Conservation (phyloP, 345 rosid species). For the Eutrema heterophyllum region DNA sequence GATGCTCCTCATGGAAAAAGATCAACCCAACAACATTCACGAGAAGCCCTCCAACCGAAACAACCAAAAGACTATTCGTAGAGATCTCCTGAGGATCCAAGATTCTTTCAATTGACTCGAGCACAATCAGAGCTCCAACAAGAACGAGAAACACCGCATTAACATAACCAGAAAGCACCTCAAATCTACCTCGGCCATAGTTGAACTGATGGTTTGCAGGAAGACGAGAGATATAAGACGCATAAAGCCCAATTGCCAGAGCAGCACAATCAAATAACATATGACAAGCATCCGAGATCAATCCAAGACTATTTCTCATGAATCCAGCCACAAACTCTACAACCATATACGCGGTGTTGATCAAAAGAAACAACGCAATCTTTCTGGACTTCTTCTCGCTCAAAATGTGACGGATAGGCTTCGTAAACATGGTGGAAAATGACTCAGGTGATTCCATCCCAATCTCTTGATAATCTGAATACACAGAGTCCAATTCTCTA, state of each 20-base stretch:
- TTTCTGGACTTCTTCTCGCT: conserved; percentile 94
- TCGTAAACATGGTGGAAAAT: conserved; percentile 47
- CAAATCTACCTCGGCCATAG: conserved; percentile 95
- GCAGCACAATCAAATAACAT: conserved; percentile 99
- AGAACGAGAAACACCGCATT: conserved; percentile 90
- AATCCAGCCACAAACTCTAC: conserved; percentile 91
- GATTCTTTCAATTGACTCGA: conserved; percentile 92
- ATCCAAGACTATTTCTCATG: conserved; percentile 96
- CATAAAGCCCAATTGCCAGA: conserved; percentile 85
- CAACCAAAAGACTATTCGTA: conserved; percentile 71
- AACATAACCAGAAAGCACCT: conserved; percentile 90
- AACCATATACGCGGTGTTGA: conserved; percentile 84
- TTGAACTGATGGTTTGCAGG: conserved; percentile 90
- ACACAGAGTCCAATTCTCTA: conserved; percentile 57
- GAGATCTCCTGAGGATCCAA: conserved; percentile 97
- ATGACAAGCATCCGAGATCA: conserved; percentile 95
- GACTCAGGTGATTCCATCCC: conserved; percentile 68
- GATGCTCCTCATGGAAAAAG: conserved; percentile 98
- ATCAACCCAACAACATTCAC: conserved; percentile 85
- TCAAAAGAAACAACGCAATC: conserved; percentile 87
- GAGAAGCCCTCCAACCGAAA: conserved; percentile 85
- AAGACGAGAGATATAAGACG: conserved; percentile 84
- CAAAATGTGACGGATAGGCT: conserved; percentile 79
- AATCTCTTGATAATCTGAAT: conserved; percentile 45
- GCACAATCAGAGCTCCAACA: conserved; percentile 84